These are phyloP conservation scores for Pelargonium myrrhifolium DNA, from an alignment of 441 rosid species.

Conservation along the genomic window DNA sequence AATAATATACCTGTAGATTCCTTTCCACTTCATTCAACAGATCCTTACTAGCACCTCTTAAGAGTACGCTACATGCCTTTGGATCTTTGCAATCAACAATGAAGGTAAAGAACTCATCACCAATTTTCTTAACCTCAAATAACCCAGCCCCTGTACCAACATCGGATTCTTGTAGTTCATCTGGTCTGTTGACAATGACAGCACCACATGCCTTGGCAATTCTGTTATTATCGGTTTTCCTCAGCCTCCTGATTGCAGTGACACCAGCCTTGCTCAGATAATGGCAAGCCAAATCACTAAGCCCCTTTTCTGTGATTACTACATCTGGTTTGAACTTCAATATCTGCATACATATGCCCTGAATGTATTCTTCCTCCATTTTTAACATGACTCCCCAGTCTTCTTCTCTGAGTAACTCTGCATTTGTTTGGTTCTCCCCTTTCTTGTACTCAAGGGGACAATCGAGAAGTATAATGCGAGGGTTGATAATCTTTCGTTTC, in stretches of 20 bases:
- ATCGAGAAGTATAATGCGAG: constrained; percentile 81
- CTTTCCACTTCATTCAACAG: constrained; percentile 90
- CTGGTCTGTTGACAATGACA: constrained; percentile 84
- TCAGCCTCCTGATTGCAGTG: constrained; percentile 85
- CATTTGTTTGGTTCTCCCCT: constrained; percentile 97
- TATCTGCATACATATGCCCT: constrained; percentile 70
- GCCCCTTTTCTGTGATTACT: constrained; percentile 90
- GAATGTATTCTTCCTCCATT: constrained; percentile 88
- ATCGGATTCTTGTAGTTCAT: constrained; percentile 92
- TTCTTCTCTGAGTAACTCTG: constrained; percentile 83
- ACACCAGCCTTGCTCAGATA: constrained; percentile 89
- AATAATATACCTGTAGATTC: constrained; percentile 63
- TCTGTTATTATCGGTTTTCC: constrained; percentile 84
- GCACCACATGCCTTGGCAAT: constrained; percentile 96
- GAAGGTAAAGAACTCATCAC: constrained; percentile 80
- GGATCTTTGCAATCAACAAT: constrained; percentile 90
- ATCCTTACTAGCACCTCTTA: constrained; percentile 95
- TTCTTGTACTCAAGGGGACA: constrained; percentile 96
- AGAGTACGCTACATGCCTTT: constrained; percentile 78
- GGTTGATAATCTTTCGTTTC: constrained; percentile 81
- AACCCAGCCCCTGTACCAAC: constrained; percentile 88
- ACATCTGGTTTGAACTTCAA: constrained; percentile 83
- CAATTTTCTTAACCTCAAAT: constrained; percentile 86
- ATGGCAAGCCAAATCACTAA: constrained; percentile 92
- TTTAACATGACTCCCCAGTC: constrained; percentile 82